Conservation (phyloP, 2,329 filamentous ascomycete species). For the Cercospora citrullina region DNA sequence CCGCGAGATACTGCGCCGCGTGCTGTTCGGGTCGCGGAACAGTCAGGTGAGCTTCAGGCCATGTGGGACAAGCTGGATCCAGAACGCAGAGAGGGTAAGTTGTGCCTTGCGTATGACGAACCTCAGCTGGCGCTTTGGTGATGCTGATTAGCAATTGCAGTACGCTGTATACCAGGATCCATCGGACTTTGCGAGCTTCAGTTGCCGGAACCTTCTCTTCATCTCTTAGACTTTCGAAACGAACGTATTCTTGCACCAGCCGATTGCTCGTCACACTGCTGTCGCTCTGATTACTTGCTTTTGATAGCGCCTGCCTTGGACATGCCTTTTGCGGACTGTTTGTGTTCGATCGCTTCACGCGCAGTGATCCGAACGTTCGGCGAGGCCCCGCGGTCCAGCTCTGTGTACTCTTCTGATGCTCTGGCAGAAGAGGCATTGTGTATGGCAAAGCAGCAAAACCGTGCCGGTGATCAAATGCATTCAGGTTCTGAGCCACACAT, state of each 20-base stretch:
- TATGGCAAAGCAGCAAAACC: constrained; percentile 62
- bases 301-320: constrained; percentile 54
- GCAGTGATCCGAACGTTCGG: constrained; percentile 14
- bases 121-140: constrained; percentile 60
- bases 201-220: constrained; percentile 61
- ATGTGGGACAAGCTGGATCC: constrained; percentile 44
- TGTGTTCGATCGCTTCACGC: constrained; percentile 5
- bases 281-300: constrained; percentile 51
- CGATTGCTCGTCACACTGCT: constrained; percentile 42
- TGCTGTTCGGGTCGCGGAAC: constrained; percentile 3
- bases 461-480: constrained; percentile 64
- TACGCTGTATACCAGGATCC: constrained; percentile 72
- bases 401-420: constrained; percentile 33
- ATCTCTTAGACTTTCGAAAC: constrained; percentile 64
- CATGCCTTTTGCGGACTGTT: constrained; percentile 32
- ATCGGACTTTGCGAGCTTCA: constrained; percentile 74
- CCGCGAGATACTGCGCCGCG: constrained; percentile 5
- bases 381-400: constrained; percentile 32
- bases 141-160: constrained; percentile 71
- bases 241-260: constrained; percentile 67
- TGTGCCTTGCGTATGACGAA: constrained; percentile 57
- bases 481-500: constrained; percentile 67
- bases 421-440: constrained; percentile 67
- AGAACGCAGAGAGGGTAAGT: constrained; percentile 61
- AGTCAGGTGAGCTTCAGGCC: constrained; percentile 32